phyloP scores from a whole-genome alignment of 805 yeast species.

The Schwanniomyces yamadae region DNA sequence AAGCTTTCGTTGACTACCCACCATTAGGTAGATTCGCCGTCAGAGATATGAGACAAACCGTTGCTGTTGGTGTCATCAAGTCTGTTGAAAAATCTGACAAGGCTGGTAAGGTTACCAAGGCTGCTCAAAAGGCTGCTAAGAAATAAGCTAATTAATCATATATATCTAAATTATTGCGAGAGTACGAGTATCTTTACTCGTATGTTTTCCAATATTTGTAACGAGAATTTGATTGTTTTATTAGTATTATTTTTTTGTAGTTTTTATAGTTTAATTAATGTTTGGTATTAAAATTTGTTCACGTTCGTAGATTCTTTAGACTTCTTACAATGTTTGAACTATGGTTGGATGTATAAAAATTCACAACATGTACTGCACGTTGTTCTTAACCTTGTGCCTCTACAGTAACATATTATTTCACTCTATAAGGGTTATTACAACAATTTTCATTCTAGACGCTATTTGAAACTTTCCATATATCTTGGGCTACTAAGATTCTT shows the following conservation, averaged over 20 bases:
- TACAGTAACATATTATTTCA: too few species aligned
- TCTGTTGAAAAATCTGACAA: constrained; percentile 47
- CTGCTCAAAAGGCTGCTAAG: constrained; percentile 48
- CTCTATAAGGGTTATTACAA: too few species aligned
- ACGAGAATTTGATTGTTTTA: background rate
- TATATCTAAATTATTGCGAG: background rate
- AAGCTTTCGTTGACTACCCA: constrained; percentile 45
- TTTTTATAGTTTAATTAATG: background rate
- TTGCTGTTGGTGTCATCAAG: constrained; percentile 99
- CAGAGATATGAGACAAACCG: constrained; percentile 99
- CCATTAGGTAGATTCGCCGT: constrained; percentile 57
- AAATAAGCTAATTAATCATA: constrained; percentile 43
- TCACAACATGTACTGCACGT: too few species aligned
- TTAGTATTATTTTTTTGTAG: constrained; percentile 1
- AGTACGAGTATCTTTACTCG: too few species aligned
- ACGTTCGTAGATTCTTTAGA: background rate
- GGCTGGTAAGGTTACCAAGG: constrained; percentile 51
- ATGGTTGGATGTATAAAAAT: too few species aligned
- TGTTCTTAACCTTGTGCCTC: too few species aligned
- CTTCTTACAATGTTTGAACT: too few species aligned
- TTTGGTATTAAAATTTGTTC: background rate
- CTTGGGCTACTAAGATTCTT: too few species aligned
- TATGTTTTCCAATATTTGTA: constrained; percentile 1
- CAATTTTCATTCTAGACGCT: too few species aligned
- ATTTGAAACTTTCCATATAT: too few species aligned